These are phyloP conservation scores for Talaromyces sp. DNA, from an alignment of 2,329 filamentous ascomycete genomes.

Conservation along the genomic window DNA sequence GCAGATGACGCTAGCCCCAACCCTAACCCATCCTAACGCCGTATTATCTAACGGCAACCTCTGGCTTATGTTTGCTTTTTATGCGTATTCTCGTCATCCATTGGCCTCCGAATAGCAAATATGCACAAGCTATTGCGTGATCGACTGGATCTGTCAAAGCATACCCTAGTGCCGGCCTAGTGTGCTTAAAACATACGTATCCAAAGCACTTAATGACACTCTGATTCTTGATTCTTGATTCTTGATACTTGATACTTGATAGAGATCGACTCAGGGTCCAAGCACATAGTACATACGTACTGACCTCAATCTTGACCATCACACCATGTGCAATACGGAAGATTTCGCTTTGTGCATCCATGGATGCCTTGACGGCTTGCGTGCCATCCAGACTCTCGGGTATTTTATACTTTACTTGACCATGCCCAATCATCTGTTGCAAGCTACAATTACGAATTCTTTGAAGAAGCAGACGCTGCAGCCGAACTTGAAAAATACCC, in stretches of 20 bases:
- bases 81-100: background rate
- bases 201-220: background rate
- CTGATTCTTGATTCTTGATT: background rate
- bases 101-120: constrained; percentile 10
- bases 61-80: background rate
- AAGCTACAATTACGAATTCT: background rate
- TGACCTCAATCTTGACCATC: background rate
- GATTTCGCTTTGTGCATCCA: background rate
- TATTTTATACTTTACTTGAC: background rate
- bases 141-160: constrained; percentile 8
- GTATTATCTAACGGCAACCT: background rate
- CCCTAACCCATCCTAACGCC: background rate
- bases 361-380: background rate
- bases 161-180: background rate
- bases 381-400: background rate
- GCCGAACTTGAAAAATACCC: constrained; percentile 9
- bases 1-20: constrained; percentile 4
- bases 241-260: background rate
- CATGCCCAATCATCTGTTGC: background rate
- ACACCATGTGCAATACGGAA: background rate
- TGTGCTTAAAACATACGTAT: background rate
- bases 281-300: no score
- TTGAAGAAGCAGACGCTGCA: background rate
- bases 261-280: background rate
- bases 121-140: constrained; percentile 14